Conservation (phyloP, 345 rosid species). For the Arabis alpina region DNA sequence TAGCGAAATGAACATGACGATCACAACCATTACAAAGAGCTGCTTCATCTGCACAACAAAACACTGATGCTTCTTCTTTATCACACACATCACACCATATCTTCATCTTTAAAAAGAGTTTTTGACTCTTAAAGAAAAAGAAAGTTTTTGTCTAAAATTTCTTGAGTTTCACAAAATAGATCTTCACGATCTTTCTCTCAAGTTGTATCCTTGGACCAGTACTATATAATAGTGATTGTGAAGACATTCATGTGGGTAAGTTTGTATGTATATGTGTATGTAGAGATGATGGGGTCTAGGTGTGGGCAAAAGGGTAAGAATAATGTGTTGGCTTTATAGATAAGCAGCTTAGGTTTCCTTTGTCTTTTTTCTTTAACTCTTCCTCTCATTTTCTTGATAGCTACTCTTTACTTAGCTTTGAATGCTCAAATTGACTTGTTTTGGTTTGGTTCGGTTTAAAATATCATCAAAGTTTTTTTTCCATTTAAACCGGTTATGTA, state of each 20-base stretch:
- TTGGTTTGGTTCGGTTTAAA: no score
- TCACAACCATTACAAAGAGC: conserved; percentile 75
- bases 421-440: conserved; percentile 27
- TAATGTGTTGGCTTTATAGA: conserved; percentile 46
- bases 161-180: conserved; percentile 8
- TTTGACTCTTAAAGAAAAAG: not conserved
- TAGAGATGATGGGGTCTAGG: conserved; percentile 35
- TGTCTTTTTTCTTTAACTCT: conserved; percentile 21
- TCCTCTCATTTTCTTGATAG: conserved; percentile 29
- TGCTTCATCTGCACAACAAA: conserved; percentile 84
- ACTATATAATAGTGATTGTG: conserved; percentile 24
- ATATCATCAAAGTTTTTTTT: no score
- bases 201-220: conserved; percentile 40
- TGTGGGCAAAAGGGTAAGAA: conserved; percentile 43
- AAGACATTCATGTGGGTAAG: conserved; percentile 22
- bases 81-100: conserved; percentile 76
- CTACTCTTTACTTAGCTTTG: conserved; percentile 30
- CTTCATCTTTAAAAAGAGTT: conserved; percentile 52
- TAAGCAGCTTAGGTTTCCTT: conserved; percentile 39
- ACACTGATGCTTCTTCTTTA: conserved; percentile 58
- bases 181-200: conserved; percentile 11
- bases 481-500: no score
- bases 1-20: conserved; percentile 68
- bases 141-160: not conserved
- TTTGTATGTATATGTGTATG: conserved; percentile 33